Conservation (phyloP, 495 filamentous ascomycete species). For the Aspergillus funiculosus region DNA sequence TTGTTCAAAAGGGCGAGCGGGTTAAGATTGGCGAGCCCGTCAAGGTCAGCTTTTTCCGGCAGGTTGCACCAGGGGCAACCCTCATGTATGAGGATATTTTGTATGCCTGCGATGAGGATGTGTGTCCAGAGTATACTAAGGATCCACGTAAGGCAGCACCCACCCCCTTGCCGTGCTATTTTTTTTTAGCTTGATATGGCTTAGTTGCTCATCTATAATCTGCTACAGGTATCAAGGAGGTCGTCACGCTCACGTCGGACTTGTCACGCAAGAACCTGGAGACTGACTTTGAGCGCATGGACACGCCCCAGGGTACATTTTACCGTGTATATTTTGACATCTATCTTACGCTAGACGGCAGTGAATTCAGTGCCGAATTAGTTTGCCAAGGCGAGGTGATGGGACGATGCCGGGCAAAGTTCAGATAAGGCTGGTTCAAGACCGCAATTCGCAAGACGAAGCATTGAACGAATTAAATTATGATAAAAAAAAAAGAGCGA, state of each 20-base stretch:
- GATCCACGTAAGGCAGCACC: conserved; percentile 78
- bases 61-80: conserved; percentile 94
- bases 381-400: conserved; percentile 99
- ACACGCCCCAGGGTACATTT: conserved; percentile 96
- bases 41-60: conserved; percentile 97
- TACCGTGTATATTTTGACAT: conserved; percentile 80
- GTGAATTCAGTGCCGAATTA: conserved; percentile 95
- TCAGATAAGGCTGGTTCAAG: conserved; percentile 41
- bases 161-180: conserved; percentile 24
- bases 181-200: neutral
- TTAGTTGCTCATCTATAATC: conserved; percentile 2
- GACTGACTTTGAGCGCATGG: conserved; percentile 99
- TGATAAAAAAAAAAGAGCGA: conserved; percentile 5
- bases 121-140: conserved; percentile 97
- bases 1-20: conserved; percentile 96
- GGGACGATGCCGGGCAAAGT: conserved; percentile 89
- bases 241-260: conserved; percentile 95
- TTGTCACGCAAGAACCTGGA: conserved; percentile 96
- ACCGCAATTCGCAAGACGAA: neutral
- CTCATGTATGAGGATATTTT: conserved; percentile 99
- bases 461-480: conserved; percentile 1
- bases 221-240: conserved; percentile 88
- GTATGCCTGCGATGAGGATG: conserved; percentile 96
- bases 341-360: conserved; percentile 93
- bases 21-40: conserved; percentile 99